A percentile compares a stretch with the other conserved stretches of the same genome.
These are phyloP conservation scores for Pestalotiopsis fici DNA, from an alignment of 2,329 filamentous ascomycete species.

Conservation along the genomic window DNA sequence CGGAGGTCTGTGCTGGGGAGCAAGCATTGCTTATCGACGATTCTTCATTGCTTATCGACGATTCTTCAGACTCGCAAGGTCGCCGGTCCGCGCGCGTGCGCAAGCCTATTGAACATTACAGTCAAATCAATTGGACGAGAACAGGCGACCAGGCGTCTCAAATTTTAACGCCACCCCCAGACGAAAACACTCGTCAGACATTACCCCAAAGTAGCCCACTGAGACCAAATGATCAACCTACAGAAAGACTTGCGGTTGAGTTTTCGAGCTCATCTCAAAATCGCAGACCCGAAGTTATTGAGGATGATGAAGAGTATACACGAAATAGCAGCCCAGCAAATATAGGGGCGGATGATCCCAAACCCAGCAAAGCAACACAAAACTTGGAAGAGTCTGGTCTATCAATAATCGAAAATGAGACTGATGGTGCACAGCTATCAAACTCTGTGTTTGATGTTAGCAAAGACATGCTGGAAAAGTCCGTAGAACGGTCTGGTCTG, in stretches of 20 bases:
- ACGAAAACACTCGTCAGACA: neutral
- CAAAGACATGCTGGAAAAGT: neutral
- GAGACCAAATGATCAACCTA: neutral
- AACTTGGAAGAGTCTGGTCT: neutral
- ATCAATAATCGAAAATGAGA: neutral
- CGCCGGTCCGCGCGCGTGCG: slow-evolving; percentile 16
- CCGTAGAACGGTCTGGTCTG: neutral
- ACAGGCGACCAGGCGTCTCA: neutral
- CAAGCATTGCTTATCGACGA: slow-evolving; percentile 3
- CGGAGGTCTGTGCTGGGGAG: neutral
- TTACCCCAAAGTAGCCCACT: neutral
- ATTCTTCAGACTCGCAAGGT: slow-evolving; percentile 9
- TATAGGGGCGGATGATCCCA: neutral
- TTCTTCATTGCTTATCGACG: neutral
- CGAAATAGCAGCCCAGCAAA: neutral
- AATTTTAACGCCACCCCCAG: neutral
- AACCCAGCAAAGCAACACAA: neutral
- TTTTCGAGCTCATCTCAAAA: neutral
- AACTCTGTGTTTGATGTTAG: neutral
- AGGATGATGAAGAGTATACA: neutral
- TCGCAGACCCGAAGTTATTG: neutral
- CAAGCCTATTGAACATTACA: slow-evolving; percentile 16
- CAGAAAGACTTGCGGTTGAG: neutral
- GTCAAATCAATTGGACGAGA: slow-evolving; percentile 9
- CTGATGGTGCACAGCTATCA: neutral